A percentile compares a stretch with the other conserved stretches of the same genome.
These are phyloP conservation scores for Rhexocercosporidium sp. DNA, from an alignment of 2,329 filamentous ascomycete species.

Conservation along the genomic window DNA sequence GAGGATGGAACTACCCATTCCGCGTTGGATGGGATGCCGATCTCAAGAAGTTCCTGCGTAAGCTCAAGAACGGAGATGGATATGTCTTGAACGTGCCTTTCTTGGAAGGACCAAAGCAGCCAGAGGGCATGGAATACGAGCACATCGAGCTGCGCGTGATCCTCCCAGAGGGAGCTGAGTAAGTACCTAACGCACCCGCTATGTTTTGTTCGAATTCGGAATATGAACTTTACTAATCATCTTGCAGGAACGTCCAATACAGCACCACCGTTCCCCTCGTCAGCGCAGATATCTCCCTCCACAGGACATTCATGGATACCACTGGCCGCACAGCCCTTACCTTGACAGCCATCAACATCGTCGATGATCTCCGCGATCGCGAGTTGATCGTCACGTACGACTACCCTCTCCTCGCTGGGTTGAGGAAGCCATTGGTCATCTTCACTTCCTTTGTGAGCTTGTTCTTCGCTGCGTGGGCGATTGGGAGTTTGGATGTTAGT, in stretches of 20 bases:
- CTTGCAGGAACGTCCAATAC: conserved; percentile 76
- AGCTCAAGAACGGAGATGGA: conserved; percentile 63
- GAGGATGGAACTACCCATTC: conserved; percentile 98
- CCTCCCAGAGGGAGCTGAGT: conserved; percentile 89
- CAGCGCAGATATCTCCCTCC: conserved; percentile 62
- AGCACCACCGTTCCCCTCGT: conserved; percentile 75
- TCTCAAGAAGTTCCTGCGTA: conserved; percentile 76
- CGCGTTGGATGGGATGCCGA: conserved; percentile 95
- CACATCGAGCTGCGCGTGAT: conserved; percentile 80
- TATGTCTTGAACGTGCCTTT: conserved; percentile 91
- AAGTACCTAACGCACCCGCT: conserved; percentile 51
- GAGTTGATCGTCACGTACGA: conserved; percentile 89
- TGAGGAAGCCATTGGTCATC: conserved; percentile 87
- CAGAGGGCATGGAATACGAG: conserved; percentile 86
- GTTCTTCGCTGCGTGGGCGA: conserved; percentile 74
- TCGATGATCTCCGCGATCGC: conserved; percentile 86
- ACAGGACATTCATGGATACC: conserved; percentile 94
- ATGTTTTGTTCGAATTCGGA: conserved; percentile 50
- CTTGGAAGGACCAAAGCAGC: conserved; percentile 86
- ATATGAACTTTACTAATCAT: conserved; percentile 26
- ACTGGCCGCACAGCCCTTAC: conserved; percentile 82
- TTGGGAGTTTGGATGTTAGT: conserved; percentile 56
- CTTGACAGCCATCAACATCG: conserved; percentile 82
- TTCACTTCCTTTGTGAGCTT: conserved; percentile 75
- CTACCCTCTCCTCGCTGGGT: conserved; percentile 72